Conservation (phyloP, 1,284 basidiomycete genomes). For the Ceratorhiza oryzae-sativae region DNA sequence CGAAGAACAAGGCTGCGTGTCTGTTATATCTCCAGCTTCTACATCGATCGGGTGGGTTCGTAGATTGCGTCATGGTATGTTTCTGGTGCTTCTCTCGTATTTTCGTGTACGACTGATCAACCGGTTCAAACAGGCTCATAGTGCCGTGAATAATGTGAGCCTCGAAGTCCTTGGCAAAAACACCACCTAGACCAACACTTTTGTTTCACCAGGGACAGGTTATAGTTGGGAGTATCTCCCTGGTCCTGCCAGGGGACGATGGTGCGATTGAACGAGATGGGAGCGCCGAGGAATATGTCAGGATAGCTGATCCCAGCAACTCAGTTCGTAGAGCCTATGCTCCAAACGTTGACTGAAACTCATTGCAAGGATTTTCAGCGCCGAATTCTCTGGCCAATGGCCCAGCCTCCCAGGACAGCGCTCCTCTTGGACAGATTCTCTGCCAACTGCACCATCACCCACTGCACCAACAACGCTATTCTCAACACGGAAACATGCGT, state of each 20-base stretch:
- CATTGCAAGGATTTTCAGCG: slow-evolving; percentile 7
- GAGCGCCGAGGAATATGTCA: slow-evolving; percentile 35
- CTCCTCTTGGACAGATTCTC: slow-evolving; percentile 78
- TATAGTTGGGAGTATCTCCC: slow-evolving; percentile 35
- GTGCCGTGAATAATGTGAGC: too few species aligned
- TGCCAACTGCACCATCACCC: slow-evolving; percentile 64
- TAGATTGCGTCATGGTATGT: slow-evolving; percentile 73
- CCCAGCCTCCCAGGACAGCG: slow-evolving; percentile 69
- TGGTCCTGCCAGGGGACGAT: neutral
- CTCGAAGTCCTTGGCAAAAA: too few species aligned
- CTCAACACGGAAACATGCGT: slow-evolving; percentile 63
- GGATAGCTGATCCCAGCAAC: too few species aligned
- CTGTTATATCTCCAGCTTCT: slow-evolving; percentile 74
- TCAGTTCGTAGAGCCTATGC: too few species aligned
- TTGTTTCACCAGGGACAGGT: too few species aligned
- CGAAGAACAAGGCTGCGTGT: slow-evolving; percentile 75
- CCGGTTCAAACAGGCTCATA: too few species aligned
- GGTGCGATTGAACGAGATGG: slow-evolving; percentile 15
- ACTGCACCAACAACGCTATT: slow-evolving; percentile 73
- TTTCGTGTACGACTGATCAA: too few species aligned
- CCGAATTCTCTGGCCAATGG: neutral
- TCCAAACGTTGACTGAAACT: too few species aligned
- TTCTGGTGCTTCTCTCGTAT: too few species aligned
- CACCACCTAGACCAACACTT: too few species aligned
- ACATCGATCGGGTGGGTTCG: slow-evolving; percentile 75